Evolutionary conservation across 768 basidiomycete genomes (phyloP).

Genomic region (Arthromyces matolae): DNA sequence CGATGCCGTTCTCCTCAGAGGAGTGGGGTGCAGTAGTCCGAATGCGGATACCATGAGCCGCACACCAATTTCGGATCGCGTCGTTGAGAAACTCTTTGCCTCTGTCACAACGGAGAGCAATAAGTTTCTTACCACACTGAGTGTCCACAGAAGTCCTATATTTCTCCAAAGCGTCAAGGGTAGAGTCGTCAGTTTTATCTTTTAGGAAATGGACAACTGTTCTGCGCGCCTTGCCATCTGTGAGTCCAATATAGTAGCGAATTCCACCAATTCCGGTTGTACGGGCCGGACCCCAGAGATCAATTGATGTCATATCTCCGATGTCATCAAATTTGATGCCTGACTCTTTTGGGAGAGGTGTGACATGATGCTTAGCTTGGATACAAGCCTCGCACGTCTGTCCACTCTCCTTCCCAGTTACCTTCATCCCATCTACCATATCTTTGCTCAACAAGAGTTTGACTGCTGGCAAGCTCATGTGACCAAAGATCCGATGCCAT

Average conservation of each 20-base stretch:
- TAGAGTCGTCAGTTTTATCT: background rate
- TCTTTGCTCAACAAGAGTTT: constrained; percentile 13
- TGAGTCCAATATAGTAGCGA: constrained; percentile 26
- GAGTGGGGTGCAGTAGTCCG: background rate
- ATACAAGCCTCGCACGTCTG: constrained; percentile 31
- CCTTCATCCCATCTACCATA: constrained; percentile 20
- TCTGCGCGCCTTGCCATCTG: constrained; percentile 17
- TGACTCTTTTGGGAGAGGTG: constrained; percentile 28
- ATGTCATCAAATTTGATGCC: constrained; percentile 9
- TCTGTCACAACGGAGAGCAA: too few species aligned
- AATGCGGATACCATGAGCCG: background rate
- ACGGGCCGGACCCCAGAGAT: constrained; percentile 31
- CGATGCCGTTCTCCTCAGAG: too few species aligned
- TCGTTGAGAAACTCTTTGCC: too few species aligned
- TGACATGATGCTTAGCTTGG: constrained; percentile 29
- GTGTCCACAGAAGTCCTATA: constrained; percentile 3
- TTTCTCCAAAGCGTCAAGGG: constrained; percentile 5
- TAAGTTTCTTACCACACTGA: constrained; percentile 4
- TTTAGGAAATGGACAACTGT: constrained; percentile 12
- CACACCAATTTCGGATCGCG: too few species aligned
- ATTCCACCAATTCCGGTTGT: constrained; percentile 19
- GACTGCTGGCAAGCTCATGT: constrained; percentile 20
- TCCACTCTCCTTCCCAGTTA: constrained; percentile 16
- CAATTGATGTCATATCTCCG: constrained; percentile 12
- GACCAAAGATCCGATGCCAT: constrained; percentile 26